Conservation (phyloP, 805 yeast species). For the Saccharomycopsis malanga region DNA sequence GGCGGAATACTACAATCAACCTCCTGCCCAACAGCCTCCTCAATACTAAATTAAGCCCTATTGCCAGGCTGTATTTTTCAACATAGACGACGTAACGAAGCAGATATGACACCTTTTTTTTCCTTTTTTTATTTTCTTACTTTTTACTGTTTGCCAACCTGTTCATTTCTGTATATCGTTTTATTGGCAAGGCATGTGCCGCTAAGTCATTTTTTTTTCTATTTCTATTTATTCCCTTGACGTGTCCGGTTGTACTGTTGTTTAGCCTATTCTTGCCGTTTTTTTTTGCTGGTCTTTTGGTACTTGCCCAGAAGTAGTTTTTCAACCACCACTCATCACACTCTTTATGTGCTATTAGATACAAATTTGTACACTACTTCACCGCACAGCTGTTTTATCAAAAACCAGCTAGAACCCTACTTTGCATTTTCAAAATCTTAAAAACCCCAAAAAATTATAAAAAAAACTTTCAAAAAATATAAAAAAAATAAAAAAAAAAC, state of each 20-base stretch:
- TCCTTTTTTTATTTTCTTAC: neutral
- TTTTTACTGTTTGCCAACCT: too few species aligned
- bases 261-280: neutral
- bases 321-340: too few species aligned
- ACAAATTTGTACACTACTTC: too few species aligned
- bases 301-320: neutral
- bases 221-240: neutral
- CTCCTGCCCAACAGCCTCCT: slow-evolving; percentile 10
- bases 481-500: too few species aligned
- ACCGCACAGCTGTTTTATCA: too few species aligned
- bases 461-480: too few species aligned
- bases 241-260: neutral
- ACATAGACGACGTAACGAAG: neutral
- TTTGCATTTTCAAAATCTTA: too few species aligned
- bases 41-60: neutral
- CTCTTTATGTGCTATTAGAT: too few species aligned
- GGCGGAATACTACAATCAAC: slow-evolving; percentile 11
- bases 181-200: neutral
- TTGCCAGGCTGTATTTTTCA: too few species aligned
- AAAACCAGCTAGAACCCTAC: too few species aligned
- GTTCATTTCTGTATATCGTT: too few species aligned
- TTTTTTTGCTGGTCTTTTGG: neutral
- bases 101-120: neutral
- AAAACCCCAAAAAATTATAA: too few species aligned
- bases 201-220: neutral